A percentile compares a stretch with the other conserved stretches of the same genome.
These are phyloP conservation scores for Penicillium paradoxum DNA, from an alignment of 495 filamentous ascomycete genomes.

Conservation along the genomic window DNA sequence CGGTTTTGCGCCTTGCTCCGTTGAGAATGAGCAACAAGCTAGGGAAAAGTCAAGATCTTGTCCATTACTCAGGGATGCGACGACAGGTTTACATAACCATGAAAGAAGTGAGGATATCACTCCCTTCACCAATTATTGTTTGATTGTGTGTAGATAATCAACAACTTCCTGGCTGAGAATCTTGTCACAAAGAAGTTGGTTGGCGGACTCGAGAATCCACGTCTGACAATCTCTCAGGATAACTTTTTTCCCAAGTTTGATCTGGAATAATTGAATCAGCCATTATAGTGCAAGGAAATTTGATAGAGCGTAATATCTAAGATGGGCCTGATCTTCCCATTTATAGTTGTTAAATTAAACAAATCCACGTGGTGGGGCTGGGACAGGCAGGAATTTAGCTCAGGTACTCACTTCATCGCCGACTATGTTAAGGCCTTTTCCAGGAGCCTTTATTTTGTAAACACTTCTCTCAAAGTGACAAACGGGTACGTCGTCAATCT, in stretches of 20 bases:
- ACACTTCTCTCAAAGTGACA: constrained; percentile 17
- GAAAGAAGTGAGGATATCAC: background rate
- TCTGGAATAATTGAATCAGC: background rate
- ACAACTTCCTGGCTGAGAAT: constrained; percentile 13
- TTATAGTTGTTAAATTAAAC: no score
- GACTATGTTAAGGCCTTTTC: constrained; percentile 8
- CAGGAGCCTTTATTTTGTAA: constrained; percentile 9
- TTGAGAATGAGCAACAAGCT: no score
- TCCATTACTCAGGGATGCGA: no score
- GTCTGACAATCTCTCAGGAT: constrained; percentile 25
- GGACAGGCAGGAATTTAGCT: background rate
- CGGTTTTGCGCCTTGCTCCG: no score
- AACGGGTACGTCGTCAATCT: constrained; percentile 12
- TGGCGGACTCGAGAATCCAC: constrained; percentile 28
- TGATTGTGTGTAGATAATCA: constrained; percentile 10
- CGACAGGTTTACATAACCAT: no score
- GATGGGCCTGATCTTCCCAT: no score
- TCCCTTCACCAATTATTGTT: background rate
- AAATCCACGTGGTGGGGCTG: background rate
- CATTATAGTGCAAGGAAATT: no score
- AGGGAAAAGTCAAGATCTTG: no score
- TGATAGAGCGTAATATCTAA: no score
- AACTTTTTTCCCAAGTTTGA: constrained; percentile 10
- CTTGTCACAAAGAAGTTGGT: constrained; percentile 14
- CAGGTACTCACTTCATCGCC: constrained; percentile 6